These are phyloP conservation scores for Leersia perrieri DNA, from an alignment of 176 grass and related monocot species.

Conservation along the genomic window DNA sequence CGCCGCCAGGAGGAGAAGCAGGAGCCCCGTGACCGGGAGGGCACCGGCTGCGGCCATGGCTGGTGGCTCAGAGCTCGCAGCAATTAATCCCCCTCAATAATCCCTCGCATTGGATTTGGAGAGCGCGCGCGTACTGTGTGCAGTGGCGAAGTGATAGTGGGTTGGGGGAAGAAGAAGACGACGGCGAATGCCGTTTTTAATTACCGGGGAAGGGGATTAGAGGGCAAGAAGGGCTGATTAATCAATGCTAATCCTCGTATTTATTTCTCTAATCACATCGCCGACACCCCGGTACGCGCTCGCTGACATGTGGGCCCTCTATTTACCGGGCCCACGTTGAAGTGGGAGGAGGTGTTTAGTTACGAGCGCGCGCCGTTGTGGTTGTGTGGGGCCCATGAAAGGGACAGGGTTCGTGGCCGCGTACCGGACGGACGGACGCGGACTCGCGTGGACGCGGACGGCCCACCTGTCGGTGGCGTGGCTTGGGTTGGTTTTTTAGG, in stretches of 20 bases:
- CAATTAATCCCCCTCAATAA: neutral
- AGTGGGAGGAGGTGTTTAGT: neutral
- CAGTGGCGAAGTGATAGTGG: neutral
- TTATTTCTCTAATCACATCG: neutral
- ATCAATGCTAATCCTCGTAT: neutral
- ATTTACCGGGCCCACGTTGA: accelerated
- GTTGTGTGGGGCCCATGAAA: neutral
- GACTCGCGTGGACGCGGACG: accelerated
- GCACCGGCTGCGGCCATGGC: slow-evolving; percentile 21
- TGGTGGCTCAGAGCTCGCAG: neutral
- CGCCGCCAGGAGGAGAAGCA: slow-evolving; percentile 1
- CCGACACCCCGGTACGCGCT: neutral
- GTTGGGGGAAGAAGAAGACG: neutral
- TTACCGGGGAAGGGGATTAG: neutral
- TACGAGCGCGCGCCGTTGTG: neutral
- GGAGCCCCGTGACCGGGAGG: neutral
- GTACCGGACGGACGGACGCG: slow-evolving; percentile 22
- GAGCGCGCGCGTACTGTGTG: neutral
- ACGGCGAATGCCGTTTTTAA: neutral
- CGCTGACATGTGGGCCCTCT: neutral
- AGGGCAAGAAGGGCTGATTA: neutral
- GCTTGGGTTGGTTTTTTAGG: neutral
- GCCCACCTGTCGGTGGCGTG: neutral
- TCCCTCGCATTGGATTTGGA: slow-evolving; percentile 5
- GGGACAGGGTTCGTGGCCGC: neutral